Conservation (phyloP, 2,329 filamentous ascomycete genomes). For the Paraphoma sp. region DNA sequence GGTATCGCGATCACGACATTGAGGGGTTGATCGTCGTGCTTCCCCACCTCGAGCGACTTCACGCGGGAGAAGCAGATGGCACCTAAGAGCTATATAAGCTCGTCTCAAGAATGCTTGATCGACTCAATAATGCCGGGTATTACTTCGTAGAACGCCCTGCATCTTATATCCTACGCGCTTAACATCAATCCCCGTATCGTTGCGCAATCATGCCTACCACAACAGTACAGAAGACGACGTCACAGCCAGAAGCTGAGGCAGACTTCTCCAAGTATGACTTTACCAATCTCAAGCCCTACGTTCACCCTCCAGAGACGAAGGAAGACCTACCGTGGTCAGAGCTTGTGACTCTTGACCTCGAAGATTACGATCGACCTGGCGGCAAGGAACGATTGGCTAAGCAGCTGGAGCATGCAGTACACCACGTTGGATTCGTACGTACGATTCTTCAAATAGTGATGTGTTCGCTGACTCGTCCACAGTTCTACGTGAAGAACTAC, state of each 20-base stretch:
- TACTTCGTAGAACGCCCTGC: neutral
- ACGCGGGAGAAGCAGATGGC: neutral
- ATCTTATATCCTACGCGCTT: neutral
- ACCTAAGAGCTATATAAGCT: neutral
- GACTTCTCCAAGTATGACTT: conserved; percentile 41
- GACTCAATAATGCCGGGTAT: neutral
- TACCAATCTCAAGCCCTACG: conserved; percentile 44
- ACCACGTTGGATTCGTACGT: conserved; percentile 52
- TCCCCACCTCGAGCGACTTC: neutral
- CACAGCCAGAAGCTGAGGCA: conserved; percentile 5
- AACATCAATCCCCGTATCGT: neutral
- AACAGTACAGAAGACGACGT: conserved; percentile 14
- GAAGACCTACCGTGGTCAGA: conserved; percentile 61
- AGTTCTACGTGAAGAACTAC: conserved; percentile 69
- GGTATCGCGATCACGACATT: conserved; percentile 22
- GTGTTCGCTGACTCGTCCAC: conserved; percentile 23
- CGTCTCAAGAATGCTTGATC: neutral
- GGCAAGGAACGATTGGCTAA: conserved; percentile 62
- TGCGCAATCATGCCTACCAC: conserved; percentile 25
- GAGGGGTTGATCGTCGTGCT: conserved; percentile 15
- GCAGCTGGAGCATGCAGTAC: conserved; percentile 63
- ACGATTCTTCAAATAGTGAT: neutral
- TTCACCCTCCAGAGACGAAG: conserved; percentile 57
- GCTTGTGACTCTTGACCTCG: conserved; percentile 64
- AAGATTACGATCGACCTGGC: conserved; percentile 60